A percentile compares a stretch with the other conserved stretches of the same genome.
These are phyloP conservation scores for Bonia amplexicaulis DNA, from an alignment of 176 grass and related monocot genomes.

Conservation along the genomic window DNA sequence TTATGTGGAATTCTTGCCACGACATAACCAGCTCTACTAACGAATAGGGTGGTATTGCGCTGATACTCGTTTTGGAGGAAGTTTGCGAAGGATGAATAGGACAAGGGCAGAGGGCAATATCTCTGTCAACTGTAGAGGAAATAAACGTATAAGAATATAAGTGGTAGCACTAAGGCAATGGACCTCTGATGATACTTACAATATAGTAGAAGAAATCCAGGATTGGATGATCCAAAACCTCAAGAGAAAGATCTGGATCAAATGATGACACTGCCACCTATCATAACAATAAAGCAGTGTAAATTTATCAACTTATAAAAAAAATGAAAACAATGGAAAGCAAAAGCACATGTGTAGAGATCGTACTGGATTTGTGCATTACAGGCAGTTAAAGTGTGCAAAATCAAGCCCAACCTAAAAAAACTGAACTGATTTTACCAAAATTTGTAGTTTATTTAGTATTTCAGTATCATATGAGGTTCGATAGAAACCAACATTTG, in stretches of 20 bases:
- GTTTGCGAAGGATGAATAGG: slow-evolving; percentile 79
- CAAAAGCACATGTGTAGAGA: neutral
- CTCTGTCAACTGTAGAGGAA: slow-evolving; percentile 59
- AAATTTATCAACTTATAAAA: neutral
- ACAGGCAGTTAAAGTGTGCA: neutral
- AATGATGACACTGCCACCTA: slow-evolving; percentile 71
- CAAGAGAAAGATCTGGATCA: slow-evolving; percentile 64
- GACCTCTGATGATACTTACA: slow-evolving; percentile 47
- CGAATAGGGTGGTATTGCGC: slow-evolving; percentile 63
- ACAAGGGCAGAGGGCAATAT: slow-evolving; percentile 85
- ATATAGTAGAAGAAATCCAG: slow-evolving; percentile 82
- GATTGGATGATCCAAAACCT: slow-evolving; percentile 83
- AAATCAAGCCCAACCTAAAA: neutral
- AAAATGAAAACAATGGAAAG: neutral
- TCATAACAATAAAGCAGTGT: neutral
- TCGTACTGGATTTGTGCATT: neutral
- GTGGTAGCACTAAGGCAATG: neutral
- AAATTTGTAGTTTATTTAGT: neutral
- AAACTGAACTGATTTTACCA: neutral
- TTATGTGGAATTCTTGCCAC: neutral
- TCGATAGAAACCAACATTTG: neutral
- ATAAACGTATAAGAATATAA: slow-evolving; percentile 27
- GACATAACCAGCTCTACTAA: slow-evolving; percentile 16
- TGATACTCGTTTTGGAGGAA: slow-evolving; percentile 71
- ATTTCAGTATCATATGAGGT: neutral